Conservation (phyloP, 2,329 filamentous ascomycete species). For the Aspergillus quadricinctus region DNA sequence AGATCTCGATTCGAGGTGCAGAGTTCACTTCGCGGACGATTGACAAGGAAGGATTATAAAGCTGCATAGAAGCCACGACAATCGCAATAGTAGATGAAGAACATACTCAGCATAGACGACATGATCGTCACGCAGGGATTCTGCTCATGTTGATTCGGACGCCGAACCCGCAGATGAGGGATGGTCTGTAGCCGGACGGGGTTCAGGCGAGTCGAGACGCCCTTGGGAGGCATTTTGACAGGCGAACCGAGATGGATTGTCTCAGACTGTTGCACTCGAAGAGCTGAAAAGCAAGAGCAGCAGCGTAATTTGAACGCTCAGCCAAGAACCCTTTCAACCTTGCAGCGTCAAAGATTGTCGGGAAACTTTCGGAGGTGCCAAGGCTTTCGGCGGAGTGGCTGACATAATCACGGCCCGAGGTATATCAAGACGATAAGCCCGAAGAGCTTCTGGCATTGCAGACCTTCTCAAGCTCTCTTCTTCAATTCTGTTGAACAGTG, state of each 20-base stretch:
- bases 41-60: neutral
- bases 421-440: neutral
- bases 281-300: neutral
- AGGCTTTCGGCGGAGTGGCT: conserved; percentile 24
- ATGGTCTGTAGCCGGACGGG: conserved; percentile 46
- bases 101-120: conserved; percentile 62
- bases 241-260: neutral
- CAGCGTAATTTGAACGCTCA: conserved; percentile 2
- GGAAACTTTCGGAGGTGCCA: conserved; percentile 19
- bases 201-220: conserved; percentile 41
- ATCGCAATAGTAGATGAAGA: neutral
- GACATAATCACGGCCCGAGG: conserved; percentile 20
- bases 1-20: conserved; percentile 6
- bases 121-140: conserved; percentile 65
- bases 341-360: conserved; percentile 8
- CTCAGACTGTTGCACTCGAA: neutral
- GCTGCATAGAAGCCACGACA: neutral
- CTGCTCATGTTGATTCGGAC: conserved; percentile 57
- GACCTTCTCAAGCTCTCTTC: conserved; percentile 2
- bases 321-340: neutral
- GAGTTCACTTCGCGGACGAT: neutral
- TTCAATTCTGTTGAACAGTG: neutral
- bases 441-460: neutral
- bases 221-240: conserved; percentile 41
- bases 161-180: conserved; percentile 57